phyloP scores from a whole-genome alignment of 2,329 filamentous ascomycete genomes.

The Nemania sp. region DNA sequence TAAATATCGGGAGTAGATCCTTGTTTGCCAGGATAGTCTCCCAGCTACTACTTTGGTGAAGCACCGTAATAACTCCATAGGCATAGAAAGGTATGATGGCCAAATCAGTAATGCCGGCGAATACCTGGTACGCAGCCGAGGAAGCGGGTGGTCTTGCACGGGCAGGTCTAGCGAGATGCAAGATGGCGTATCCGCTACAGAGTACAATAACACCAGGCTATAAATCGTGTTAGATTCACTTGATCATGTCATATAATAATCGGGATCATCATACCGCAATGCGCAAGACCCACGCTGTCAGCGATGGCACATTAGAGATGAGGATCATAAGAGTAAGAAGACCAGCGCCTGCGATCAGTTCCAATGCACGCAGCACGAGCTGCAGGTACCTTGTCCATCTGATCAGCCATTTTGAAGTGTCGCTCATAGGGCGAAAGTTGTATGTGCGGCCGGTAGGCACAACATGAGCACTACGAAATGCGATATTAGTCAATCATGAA shows the following conservation, averaged over 20 bases:
- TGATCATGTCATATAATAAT: not conserved
- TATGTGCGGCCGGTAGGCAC: conserved; percentile 72
- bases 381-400: conserved; percentile 77
- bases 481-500: conserved; percentile 26
- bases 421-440: conserved; percentile 74
- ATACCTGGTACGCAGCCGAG: conserved; percentile 89
- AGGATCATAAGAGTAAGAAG: conserved; percentile 82
- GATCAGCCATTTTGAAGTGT: conserved; percentile 76
- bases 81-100: conserved; percentile 66
- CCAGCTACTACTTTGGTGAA: conserved; percentile 68
- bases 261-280: conserved; percentile 71
- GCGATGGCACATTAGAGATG: conserved; percentile 73
- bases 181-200: conserved; percentile 81
- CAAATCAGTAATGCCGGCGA: conserved; percentile 79
- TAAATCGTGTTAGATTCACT: conserved; percentile 40
- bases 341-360: conserved; percentile 77
- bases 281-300: conserved; percentile 80
- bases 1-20: conserved; percentile 68
- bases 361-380: conserved; percentile 73
- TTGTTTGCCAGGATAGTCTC: conserved; percentile 72
- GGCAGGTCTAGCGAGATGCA: conserved; percentile 79
- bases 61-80: conserved; percentile 63
- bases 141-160: conserved; percentile 80
- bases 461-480: conserved; percentile 65
- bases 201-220: conserved; percentile 81